Percentiles rank a stretch among this genome's conserved stretches.
These are phyloP conservation scores for Tagetes patula DNA, from an alignment of 129 eudicot genomes.

Conservation along the genomic window DNA sequence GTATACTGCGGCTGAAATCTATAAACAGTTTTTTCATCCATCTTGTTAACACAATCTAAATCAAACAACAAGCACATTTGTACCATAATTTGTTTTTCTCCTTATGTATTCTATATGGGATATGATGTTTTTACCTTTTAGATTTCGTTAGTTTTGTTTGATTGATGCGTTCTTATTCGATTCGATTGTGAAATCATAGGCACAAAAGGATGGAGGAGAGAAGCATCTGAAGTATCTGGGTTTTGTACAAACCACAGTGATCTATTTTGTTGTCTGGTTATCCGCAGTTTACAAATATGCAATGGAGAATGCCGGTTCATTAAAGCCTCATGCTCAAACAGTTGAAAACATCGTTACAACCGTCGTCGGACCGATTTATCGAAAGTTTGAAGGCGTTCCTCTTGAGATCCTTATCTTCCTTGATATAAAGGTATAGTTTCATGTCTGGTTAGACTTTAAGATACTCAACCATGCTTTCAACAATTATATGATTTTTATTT, in stretches of 20 bases:
- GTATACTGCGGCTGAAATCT: neutral
- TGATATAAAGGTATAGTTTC: slow-evolving; percentile 58
- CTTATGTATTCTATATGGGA: neutral
- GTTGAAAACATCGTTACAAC: slow-evolving; percentile 69
- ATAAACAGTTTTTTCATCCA: neutral
- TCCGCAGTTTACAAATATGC: slow-evolving; percentile 52
- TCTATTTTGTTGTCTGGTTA: slow-evolving; percentile 47
- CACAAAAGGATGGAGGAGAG: slow-evolving; percentile 49
- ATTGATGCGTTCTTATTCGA: neutral
- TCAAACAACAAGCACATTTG: neutral
- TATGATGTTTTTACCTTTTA: slow-evolving; percentile 4
- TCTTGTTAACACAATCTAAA: neutral
- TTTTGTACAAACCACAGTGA: slow-evolving; percentile 55
- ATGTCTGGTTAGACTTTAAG: too few relatives aligned
- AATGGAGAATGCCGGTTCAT: slow-evolving; percentile 61
- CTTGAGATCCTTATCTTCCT: slow-evolving; percentile 55
- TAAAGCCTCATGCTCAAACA: slow-evolving; percentile 57
- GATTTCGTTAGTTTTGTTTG: neutral
- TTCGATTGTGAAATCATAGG: slow-evolving; percentile 35
- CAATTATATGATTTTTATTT: too few relatives aligned
- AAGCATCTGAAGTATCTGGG: slow-evolving; percentile 64
- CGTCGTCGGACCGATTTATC: slow-evolving; percentile 69
- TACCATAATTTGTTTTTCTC: neutral
- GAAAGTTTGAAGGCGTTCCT: slow-evolving; percentile 61
- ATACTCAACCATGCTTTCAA: too few relatives aligned